phyloP scores from a whole-genome alignment of 2,329 filamentous ascomycete species.

The Penicillium verrucosum region DNA sequence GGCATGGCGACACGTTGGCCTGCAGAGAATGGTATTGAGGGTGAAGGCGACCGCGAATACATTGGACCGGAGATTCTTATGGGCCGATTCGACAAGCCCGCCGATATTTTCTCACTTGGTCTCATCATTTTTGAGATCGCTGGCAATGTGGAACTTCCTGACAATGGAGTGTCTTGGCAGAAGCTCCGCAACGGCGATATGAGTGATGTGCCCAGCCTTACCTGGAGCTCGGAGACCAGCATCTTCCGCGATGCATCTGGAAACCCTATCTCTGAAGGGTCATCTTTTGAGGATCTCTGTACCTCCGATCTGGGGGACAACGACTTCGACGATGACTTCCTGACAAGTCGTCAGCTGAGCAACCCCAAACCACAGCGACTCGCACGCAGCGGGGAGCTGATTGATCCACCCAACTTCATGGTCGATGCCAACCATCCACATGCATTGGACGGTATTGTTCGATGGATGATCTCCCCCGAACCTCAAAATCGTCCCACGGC shows the following conservation, averaged over 20 bases:
- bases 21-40: conserved; percentile 71
- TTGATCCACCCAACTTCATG: conserved; percentile 83
- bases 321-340: conserved; percentile 40
- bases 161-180: conserved; percentile 89
- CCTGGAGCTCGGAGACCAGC: conserved; percentile 69
- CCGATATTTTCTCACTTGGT: conserved; percentile 90
- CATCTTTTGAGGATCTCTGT: conserved; percentile 45
- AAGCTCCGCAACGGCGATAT: conserved; percentile 85
- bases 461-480: conserved; percentile 80
- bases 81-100: conserved; percentile 82
- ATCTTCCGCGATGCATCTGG: conserved; percentile 73
- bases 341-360: conserved; percentile 27
- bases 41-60: conserved; percentile 94
- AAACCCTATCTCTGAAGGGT: conserved; percentile 55
- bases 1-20: conserved; percentile 75
- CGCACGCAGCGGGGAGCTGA: conserved; percentile 55
- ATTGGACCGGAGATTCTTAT: conserved; percentile 89
- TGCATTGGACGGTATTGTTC: conserved; percentile 78
- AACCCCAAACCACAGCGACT: conserved; percentile 26
- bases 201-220: conserved; percentile 82
- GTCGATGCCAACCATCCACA: conserved; percentile 66
- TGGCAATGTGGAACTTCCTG: conserved; percentile 87
- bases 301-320: conserved; percentile 46
- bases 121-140: conserved; percentile 94
- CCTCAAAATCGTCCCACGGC: conserved; percentile 71